These are phyloP conservation scores for Evernia prunastri DNA, from an alignment of 495 filamentous ascomycete genomes.

Conservation along the genomic window DNA sequence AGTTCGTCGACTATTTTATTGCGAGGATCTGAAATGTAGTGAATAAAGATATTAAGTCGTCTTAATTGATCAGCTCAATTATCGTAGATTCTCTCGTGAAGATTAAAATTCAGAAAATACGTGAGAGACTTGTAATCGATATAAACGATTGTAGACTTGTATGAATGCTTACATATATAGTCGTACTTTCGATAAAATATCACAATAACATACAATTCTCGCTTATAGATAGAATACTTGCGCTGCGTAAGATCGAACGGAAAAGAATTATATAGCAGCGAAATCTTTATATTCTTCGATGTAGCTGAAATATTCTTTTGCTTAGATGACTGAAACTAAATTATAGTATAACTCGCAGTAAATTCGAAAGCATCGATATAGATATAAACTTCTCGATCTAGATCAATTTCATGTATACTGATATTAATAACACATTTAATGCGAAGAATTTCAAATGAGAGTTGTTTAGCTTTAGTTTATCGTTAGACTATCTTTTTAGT, in stretches of 20 bases:
- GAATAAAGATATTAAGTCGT: too few relatives aligned
- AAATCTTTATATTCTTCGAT: background rate
- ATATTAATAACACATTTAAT: conserved; percentile 12
- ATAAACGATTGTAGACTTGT: background rate
- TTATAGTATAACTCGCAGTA: conserved; percentile 2
- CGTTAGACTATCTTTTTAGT: conserved; percentile 13
- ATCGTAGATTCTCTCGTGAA: too few relatives aligned
- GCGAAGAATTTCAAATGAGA: conserved; percentile 14
- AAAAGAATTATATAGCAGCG: background rate
- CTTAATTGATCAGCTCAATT: too few relatives aligned
- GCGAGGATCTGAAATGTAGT: background rate
- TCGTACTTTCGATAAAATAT: conserved; percentile 15
- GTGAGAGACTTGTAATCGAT: conserved; percentile 8
- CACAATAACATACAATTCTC: conserved; percentile 13
- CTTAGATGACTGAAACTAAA: background rate
- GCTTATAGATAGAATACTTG: conserved; percentile 13
- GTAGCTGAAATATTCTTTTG: conserved; percentile 7
- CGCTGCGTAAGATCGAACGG: background rate
- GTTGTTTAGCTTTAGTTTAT: background rate
- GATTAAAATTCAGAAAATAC: conserved; percentile 8
- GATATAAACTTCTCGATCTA: background rate
- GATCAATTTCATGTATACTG: conserved; percentile 11
- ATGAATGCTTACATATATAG: conserved; percentile 13
- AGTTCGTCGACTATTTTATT: conserved; percentile 7
- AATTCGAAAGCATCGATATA: conserved; percentile 15